Evolutionary conservation across 2,329 filamentous ascomycete genomes (phyloP).

Genomic region (Triangularia setosa): DNA sequence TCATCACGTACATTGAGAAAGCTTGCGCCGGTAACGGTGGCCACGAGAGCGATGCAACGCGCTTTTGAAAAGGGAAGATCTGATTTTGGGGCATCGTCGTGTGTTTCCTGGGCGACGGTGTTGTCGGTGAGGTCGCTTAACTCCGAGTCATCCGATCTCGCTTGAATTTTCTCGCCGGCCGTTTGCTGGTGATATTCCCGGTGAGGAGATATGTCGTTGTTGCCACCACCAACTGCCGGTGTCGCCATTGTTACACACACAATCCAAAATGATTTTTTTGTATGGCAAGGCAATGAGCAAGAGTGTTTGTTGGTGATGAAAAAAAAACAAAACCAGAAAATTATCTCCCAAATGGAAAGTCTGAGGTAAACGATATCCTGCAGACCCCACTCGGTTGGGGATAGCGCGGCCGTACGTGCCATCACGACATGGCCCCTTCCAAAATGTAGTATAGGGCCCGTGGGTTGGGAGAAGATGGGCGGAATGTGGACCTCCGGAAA

Average conservation of each 20-base stretch:
- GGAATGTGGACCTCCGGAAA: not conserved
- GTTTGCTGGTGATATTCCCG: not conserved
- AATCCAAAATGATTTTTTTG: not conserved
- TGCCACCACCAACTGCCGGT: not conserved
- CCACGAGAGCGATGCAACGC: conserved; percentile 52
- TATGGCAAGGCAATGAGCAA: not conserved
- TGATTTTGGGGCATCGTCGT: not conserved
- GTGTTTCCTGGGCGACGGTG: conserved; percentile 8
- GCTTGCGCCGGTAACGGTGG: conserved; percentile 51
- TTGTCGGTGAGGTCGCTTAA: conserved; percentile 11
- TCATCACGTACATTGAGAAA: conserved; percentile 48
- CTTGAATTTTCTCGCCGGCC: not conserved
- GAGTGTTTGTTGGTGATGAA: not conserved
- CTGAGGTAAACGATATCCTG: conserved; percentile 6
- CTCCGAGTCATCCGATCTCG: conserved; percentile 17
- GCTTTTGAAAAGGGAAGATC: conserved; percentile 39
- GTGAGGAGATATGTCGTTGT: not conserved
- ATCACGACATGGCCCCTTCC: not conserved
- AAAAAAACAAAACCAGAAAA: too few relatives aligned
- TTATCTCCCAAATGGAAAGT: too few relatives aligned
- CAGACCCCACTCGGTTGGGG: not conserved
- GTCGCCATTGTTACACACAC: not conserved
- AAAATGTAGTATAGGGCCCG: not conserved
- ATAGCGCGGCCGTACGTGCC: not conserved
- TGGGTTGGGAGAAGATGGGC: not conserved